A percentile compares a stretch with the other conserved stretches of the same genome.
Conservation (phyloP, 805 yeast genomes). For the Zygoascus tannicola region DNA sequence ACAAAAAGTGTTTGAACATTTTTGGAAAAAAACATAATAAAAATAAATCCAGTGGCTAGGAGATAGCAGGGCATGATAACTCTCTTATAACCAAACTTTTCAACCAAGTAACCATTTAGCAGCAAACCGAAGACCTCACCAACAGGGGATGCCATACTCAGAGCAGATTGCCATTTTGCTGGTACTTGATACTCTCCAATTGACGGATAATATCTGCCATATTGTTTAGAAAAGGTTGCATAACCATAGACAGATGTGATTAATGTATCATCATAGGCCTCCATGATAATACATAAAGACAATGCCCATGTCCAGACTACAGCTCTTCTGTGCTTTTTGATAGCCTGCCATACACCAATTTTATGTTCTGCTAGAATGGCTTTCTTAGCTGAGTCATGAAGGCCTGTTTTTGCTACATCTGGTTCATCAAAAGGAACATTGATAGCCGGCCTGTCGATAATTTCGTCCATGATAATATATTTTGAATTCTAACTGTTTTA, state of each 20-base stretch:
- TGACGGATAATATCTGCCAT: conserved; percentile 26
- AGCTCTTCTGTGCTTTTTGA: conserved; percentile 36
- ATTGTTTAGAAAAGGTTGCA: conserved; percentile 35
- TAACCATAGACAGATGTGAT: conserved; percentile 37
- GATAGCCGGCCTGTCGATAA: conserved; percentile 1
- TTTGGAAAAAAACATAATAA: conserved; percentile 33
- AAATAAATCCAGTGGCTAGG: conserved; percentile 17
- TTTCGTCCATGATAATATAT: background rate
- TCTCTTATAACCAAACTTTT: conserved; percentile 19
- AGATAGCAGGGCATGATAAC: conserved; percentile 23
- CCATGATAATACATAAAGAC: conserved; percentile 40
- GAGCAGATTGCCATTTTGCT: conserved; percentile 8
- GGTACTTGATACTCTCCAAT: conserved; percentile 3
- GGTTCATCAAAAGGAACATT: background rate
- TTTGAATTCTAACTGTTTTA: too few species aligned
- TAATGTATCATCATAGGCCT: conserved; percentile 39
- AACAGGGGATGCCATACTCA: conserved; percentile 15
- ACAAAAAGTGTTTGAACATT: conserved; percentile 28
- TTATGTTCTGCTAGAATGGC: conserved; percentile 14
- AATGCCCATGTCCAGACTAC: conserved; percentile 39
- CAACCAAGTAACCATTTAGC: conserved; percentile 31
- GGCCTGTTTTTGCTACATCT: conserved; percentile 1
- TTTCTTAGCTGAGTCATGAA: conserved; percentile 5
- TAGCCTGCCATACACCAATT: conserved; percentile 13
- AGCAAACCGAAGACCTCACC: conserved; percentile 39